phyloP scores from a whole-genome alignment of 306 rosid species.

The Cyclanthera cordifolia region DNA sequence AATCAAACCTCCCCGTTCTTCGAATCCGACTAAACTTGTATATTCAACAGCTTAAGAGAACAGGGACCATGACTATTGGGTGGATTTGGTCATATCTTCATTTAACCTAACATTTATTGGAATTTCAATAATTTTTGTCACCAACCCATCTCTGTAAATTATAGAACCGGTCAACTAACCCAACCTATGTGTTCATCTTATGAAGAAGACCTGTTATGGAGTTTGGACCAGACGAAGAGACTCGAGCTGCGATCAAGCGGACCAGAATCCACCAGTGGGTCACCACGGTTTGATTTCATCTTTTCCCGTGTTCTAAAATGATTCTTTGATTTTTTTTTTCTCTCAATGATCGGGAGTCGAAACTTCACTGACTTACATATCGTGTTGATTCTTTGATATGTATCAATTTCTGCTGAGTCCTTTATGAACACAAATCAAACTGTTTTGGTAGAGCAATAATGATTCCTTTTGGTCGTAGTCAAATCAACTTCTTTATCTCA shows the following conservation, averaged over 20 bases:
- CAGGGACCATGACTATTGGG: background rate
- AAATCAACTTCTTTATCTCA: background rate
- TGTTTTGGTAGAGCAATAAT: background rate
- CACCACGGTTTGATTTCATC: background rate
- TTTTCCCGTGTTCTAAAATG: background rate
- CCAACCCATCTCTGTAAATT: background rate
- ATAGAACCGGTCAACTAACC: background rate
- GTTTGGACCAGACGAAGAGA: conserved; percentile 3
- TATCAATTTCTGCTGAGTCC: background rate
- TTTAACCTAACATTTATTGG: background rate
- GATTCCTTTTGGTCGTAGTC: background rate
- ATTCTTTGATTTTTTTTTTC: too few relatives aligned
- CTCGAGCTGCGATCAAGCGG: background rate
- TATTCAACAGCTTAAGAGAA: conserved; percentile 8
- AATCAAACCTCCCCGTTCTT: background rate
- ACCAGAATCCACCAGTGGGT: background rate
- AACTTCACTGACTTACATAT: too few relatives aligned
- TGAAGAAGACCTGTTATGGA: conserved; percentile 8
- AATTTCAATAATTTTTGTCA: background rate
- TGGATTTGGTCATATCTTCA: conserved; percentile 10
- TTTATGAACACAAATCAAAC: background rate
- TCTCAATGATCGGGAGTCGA: too few relatives aligned
- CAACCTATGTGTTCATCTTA: background rate
- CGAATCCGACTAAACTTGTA: background rate
- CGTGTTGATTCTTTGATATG: too few relatives aligned